Percentiles rank a stretch among this genome's conserved stretches.
These are phyloP conservation scores for Populus hybrid DNA, from an alignment of 441 rosid genomes.

Conservation along the genomic window DNA sequence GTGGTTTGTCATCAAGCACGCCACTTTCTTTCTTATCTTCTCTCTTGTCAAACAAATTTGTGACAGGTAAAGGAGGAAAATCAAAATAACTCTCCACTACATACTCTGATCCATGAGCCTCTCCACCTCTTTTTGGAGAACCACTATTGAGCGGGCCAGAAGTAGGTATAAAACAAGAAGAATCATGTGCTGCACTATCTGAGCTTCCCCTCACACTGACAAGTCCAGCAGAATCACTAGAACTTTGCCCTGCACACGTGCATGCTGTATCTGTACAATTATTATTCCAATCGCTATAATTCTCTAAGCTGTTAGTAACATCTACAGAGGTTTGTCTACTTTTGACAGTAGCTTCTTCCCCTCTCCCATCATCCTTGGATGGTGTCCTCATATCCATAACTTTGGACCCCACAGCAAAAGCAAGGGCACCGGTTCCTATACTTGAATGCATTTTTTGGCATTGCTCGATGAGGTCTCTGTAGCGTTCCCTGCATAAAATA, in stretches of 20 bases:
- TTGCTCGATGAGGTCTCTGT: conserved; percentile 61
- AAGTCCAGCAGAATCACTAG: conserved; percentile 61
- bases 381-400: conserved; percentile 90
- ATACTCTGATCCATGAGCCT: conserved; percentile 34
- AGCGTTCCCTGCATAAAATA: conserved; percentile 63
- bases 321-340: conserved; percentile 40
- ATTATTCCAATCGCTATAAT: conserved; percentile 46
- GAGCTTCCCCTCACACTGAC: conserved; percentile 58
- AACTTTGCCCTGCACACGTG: conserved; percentile 53
- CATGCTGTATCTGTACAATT: conserved; percentile 51
- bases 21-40: conserved; percentile 40
- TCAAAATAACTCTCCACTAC: conserved; percentile 45
- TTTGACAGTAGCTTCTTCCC: conserved; percentile 44
- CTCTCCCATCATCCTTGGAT: conserved; percentile 58
- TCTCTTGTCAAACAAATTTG: conserved; percentile 65
- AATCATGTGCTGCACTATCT: conserved; percentile 49
- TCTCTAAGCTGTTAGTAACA: conserved; percentile 41
- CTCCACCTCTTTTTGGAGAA: conserved; percentile 41
- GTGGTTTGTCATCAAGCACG: conserved; percentile 28
- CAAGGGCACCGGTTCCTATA: conserved; percentile 92
- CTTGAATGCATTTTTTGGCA: conserved; percentile 93
- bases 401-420: conserved; percentile 90
- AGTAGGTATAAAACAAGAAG: conserved; percentile 48
- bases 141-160: conserved; percentile 37
- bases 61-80: conserved; percentile 70